Evolutionary conservation across 2,329 filamentous ascomycete species (phyloP).

Genomic region (Phaeophleospora eucalypticola): DNA sequence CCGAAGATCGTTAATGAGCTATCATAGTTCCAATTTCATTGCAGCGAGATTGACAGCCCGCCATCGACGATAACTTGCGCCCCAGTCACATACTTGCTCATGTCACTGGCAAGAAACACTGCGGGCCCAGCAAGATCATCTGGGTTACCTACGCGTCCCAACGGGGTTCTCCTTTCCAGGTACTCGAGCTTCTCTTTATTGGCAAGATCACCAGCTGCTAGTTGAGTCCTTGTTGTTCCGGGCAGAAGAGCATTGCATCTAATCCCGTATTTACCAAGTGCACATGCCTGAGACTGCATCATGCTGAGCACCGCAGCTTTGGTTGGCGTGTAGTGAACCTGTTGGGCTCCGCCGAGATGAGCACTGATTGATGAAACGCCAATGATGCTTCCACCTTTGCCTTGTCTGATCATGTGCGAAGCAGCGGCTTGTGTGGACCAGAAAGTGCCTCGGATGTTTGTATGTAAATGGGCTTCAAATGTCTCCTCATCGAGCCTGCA

Average conservation of each 20-base stretch:
- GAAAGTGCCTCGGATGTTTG: conserved; percentile 81
- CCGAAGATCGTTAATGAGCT: not conserved
- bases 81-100: conserved; percentile 62
- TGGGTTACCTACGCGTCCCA: conserved; percentile 63
- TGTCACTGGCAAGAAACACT: conserved; percentile 73
- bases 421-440: conserved; percentile 81
- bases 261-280: conserved; percentile 69
- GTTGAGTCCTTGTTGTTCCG: conserved; percentile 75
- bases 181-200: conserved; percentile 67
- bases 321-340: conserved; percentile 83
- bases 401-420: conserved; percentile 68
- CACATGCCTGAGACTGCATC: conserved; percentile 78
- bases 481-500: conserved; percentile 57
- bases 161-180: conserved; percentile 74
- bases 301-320: conserved; percentile 76
- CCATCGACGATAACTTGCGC: conserved; percentile 11
- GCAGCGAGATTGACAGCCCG: conserved; percentile 9
- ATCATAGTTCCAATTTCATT: conserved; percentile 6
- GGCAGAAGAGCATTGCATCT: conserved; percentile 79
- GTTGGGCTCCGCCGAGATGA: conserved; percentile 70
- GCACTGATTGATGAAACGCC: conserved; percentile 70
- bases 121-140: conserved; percentile 74
- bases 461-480: conserved; percentile 68
- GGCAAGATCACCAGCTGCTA: conserved; percentile 75
- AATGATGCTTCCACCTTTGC: conserved; percentile 73